Base-by-base conservation (phyloP, 305 asterid genomes). In the Fraxinus greggii region DNA sequence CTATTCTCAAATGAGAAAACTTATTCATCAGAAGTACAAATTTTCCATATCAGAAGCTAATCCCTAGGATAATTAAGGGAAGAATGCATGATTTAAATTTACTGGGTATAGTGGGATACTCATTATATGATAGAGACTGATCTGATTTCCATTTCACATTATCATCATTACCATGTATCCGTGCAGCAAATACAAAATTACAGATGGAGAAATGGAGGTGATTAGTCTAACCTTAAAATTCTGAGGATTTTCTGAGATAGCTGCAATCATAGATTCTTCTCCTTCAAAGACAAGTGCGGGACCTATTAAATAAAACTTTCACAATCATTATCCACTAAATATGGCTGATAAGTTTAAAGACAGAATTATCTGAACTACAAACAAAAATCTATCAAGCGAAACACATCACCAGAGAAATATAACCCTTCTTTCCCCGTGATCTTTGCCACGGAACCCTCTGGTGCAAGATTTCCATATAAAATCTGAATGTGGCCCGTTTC, bases 371-470 rank as follows among this genome's bases (percentile, higher is more conserved):
- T 36, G 67, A 80, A 78, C 28, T 3, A 31, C 3, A 36, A 28
- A 26, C 38, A 59, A 70, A 61, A 56, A 54, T 1, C 63, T 7
- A 26, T 40, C 26, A 36, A 63, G 77, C 23, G 28, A 33, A 84
- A 77, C 69, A 83, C 78, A 31, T 70, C 83, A 95, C 99, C 99
- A 6, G 94, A 88, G 89, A 95, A 95, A 89, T 89, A 94, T 82
- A 95, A 40, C 83, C 99, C 99, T 87, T 95, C 99, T 89, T 95
- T 95, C 79, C 99, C 99, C 0, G 99, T 95, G 86, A 95, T 95
- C 89, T 95, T 95, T 65, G 99, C 98, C 77, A 95, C 98, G 67
- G 98, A 94, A 79, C 99, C 99, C 81, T 94, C 99, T 33, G 98
- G 99, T 80, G 99, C 99, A 83, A 95, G 88, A 80, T 95, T 94